Conservation (phyloP, 2,329 filamentous ascomycete genomes). For the Beauveria sp. region DNA sequence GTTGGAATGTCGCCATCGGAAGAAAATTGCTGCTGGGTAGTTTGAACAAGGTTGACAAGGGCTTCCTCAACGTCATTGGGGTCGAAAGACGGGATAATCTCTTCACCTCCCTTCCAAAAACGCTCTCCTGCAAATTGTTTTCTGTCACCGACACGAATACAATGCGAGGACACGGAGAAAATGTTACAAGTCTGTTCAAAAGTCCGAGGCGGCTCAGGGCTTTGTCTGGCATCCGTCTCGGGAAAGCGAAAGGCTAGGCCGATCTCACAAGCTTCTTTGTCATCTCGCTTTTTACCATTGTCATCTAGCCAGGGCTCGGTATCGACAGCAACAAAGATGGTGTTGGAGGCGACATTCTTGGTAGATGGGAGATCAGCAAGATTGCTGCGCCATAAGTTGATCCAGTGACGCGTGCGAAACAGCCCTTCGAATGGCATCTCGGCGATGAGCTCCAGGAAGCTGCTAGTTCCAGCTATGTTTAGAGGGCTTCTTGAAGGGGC, state of each 20-base stretch:
- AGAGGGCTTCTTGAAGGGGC: too few species aligned
- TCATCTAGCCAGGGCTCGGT: slow-evolving; percentile 6
- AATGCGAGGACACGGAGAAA: slow-evolving; percentile 5
- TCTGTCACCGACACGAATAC: not conserved
- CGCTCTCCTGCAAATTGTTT: not conserved
- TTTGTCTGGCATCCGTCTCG: not conserved
- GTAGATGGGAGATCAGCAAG: not conserved
- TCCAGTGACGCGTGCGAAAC: slow-evolving; percentile 3
- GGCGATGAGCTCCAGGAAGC: not conserved
- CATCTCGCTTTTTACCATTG: not conserved
- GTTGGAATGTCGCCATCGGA: not conserved
- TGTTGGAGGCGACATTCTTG: not conserved
- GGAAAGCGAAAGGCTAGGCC: slow-evolving; percentile 1
- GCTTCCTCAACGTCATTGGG: not conserved
- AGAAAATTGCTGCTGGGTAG: not conserved
- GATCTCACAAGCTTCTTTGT: slow-evolving; percentile 1
- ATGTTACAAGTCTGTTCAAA: not conserved
- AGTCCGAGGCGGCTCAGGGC: not conserved
- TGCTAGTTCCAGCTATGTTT: not conserved
- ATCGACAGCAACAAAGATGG: slow-evolving; percentile 6
- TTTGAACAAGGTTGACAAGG: slow-evolving; percentile 3
- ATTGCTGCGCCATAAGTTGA: not conserved
- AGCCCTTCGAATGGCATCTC: not conserved
- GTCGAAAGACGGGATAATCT: not conserved
- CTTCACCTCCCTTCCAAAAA: slow-evolving; percentile 1